Percentiles rank a stretch among this genome's conserved stretches.
These are phyloP conservation scores for Dactylonectria macrodidyma DNA, from an alignment of 2,329 filamentous ascomycete species.

Conservation along the genomic window DNA sequence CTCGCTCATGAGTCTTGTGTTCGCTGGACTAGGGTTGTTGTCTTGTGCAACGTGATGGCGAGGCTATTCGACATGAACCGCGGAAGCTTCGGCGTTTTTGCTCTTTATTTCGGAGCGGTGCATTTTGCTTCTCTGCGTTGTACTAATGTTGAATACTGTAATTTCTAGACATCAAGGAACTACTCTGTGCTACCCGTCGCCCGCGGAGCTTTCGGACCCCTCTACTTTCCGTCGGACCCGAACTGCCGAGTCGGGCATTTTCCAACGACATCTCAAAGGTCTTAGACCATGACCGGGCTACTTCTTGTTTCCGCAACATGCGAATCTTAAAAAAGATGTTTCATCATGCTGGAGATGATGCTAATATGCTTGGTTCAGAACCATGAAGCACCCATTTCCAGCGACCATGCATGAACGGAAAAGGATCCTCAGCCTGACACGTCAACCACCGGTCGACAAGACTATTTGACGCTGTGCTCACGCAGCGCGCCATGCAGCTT, in stretches of 20 bases:
- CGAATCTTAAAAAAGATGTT: neutral
- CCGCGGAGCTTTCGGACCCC: neutral
- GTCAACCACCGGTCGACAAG: slow-evolving; percentile 12
- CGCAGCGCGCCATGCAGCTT: slow-evolving; percentile 15
- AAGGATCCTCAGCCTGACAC: slow-evolving; percentile 11
- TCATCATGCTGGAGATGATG: neutral
- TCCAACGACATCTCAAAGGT: neutral
- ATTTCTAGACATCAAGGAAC: too few relatives aligned
- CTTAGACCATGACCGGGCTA: neutral
- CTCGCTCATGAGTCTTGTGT: slow-evolving; percentile 1
- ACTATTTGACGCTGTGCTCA: slow-evolving; percentile 12
- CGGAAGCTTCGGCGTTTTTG: neutral
- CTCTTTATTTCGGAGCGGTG: neutral
- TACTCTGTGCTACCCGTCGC: neutral
- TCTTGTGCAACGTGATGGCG: slow-evolving; percentile 22
- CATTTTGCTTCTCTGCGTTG: neutral
- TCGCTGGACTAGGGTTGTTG: neutral
- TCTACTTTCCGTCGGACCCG: neutral
- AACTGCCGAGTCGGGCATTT: neutral
- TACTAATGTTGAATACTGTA: neutral
- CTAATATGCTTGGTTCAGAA: slow-evolving; percentile 6
- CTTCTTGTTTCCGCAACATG: neutral
- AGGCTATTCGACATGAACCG: slow-evolving; percentile 13
- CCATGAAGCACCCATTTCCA: slow-evolving; percentile 11
- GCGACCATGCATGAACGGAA: slow-evolving; percentile 29